Evolutionary conservation across 2,329 filamentous ascomycete genomes (phyloP).

Genomic region (Rugonectria rugulosa): DNA sequence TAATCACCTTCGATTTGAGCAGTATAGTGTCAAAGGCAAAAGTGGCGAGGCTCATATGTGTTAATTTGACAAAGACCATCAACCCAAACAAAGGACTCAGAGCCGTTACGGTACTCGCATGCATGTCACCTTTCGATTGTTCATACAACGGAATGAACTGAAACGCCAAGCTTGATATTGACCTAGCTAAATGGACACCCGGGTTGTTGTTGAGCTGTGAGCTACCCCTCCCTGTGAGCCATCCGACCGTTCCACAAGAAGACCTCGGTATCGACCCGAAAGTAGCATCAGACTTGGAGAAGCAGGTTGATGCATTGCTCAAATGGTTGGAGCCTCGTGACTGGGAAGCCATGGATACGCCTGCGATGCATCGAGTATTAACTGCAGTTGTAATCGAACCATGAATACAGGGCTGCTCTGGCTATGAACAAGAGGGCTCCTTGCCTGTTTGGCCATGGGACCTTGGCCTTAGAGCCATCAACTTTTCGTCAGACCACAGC

Average conservation of each 20-base stretch:
- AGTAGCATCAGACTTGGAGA: neutral
- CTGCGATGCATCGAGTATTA: neutral
- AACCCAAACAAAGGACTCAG: constrained; percentile 11
- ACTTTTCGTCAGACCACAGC: constrained; percentile 5
- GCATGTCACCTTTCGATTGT: constrained; percentile 13
- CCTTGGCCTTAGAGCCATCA: constrained; percentile 17
- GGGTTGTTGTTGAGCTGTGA: constrained; percentile 1
- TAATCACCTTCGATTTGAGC: too few species aligned
- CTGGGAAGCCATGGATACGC: constrained; percentile 10
- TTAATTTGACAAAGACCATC: too few species aligned
- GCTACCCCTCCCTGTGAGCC: neutral
- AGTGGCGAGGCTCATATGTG: too few species aligned
- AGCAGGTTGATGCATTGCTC: neutral
- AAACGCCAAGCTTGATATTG: constrained; percentile 6
- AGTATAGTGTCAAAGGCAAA: too few species aligned
- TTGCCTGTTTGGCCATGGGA: constrained; percentile 11
- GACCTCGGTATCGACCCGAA: neutral
- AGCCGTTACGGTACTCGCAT: constrained; percentile 12
- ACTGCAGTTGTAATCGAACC: constrained; percentile 7
- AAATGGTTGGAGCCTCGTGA: constrained; percentile 12
- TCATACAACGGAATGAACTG: constrained; percentile 14
- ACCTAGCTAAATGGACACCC: constrained; percentile 16
- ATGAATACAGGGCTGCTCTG: constrained; percentile 12
- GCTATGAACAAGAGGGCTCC: constrained; percentile 5
- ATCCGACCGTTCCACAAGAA: constrained; percentile 4